These are phyloP conservation scores for Hypoxylon fragiforme DNA, from an alignment of 495 filamentous ascomycete species.

Conservation along the genomic window DNA sequence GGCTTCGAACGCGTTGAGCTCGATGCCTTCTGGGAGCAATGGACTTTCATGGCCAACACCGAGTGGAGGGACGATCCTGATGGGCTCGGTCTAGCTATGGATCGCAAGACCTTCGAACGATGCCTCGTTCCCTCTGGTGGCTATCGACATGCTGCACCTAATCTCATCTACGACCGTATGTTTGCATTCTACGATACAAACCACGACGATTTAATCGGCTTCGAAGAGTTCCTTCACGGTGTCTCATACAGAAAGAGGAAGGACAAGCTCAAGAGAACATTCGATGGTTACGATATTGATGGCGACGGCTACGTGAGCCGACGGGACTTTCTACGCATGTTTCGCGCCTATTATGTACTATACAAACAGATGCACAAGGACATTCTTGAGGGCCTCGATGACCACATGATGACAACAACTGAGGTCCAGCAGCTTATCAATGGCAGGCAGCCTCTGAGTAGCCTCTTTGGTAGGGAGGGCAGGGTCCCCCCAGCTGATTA, in stretches of 20 bases:
- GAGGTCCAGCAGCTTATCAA: conserved; percentile 74
- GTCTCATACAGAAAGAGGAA: conserved; percentile 81
- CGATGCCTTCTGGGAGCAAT: conserved; percentile 95
- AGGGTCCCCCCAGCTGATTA: conserved; percentile 62
- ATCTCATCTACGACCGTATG: conserved; percentile 91
- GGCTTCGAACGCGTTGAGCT: conserved; percentile 80
- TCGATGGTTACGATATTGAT: conserved; percentile 89
- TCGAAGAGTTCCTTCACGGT: conserved; percentile 85
- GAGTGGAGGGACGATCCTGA: conserved; percentile 85
- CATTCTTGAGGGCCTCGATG: conserved; percentile 78
- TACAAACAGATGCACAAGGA: conserved; percentile 84
- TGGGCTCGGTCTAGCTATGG: conserved; percentile 78
- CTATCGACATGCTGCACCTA: conserved; percentile 74
- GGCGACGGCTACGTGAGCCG: conserved; percentile 84
- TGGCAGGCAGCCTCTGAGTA: conserved; percentile 77
- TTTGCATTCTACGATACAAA: conserved; percentile 96
- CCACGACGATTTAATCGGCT: conserved; percentile 85
- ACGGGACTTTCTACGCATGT: conserved; percentile 89
- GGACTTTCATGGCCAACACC: conserved; percentile 84
- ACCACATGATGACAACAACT: conserved; percentile 71
- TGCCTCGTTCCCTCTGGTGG: conserved; percentile 83
- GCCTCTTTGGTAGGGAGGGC: conserved; percentile 65
- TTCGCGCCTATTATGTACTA: conserved; percentile 84
- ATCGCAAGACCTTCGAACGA: conserved; percentile 85
- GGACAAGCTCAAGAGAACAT: conserved; percentile 73